Evolutionary conservation across 208 protist genomes (phyloP).

Genomic region (Crithidia thermophila): DNA sequence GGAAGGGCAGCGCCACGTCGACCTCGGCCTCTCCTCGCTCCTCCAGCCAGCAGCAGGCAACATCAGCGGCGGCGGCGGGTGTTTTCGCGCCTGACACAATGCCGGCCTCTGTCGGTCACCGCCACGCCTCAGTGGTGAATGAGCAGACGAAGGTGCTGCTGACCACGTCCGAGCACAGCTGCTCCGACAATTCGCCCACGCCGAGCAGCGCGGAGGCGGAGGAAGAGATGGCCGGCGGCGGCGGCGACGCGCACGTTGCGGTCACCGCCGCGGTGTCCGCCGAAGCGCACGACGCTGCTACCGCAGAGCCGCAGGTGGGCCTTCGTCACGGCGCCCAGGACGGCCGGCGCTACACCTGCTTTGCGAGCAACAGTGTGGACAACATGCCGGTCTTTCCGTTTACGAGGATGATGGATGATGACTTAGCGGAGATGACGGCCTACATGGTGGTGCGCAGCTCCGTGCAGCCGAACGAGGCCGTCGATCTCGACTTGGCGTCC

Average conservation of each 20-base stretch:
- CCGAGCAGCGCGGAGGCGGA: slow-evolving; percentile 30
- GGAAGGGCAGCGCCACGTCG: not conserved
- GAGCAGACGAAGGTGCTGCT: slow-evolving; percentile 14
- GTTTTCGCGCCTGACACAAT: too few relatives aligned
- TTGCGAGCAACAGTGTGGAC: slow-evolving; percentile 44
- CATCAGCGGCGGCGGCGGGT: not conserved
- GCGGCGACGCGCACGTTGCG: too few relatives aligned
- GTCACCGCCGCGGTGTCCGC: not conserved
- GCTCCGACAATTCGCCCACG: slow-evolving; percentile 32
- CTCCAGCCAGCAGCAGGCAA: not conserved
- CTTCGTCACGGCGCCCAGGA: slow-evolving; percentile 16
- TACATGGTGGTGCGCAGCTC: slow-evolving; percentile 50
- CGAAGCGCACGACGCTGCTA: not conserved
- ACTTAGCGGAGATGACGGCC: slow-evolving; percentile 36
- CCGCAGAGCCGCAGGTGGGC: slow-evolving; percentile 6
- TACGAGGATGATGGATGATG: slow-evolving; percentile 25
- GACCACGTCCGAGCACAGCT: slow-evolving; percentile 30
- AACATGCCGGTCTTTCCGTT: slow-evolving; percentile 49
- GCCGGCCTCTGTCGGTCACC: not conserved
- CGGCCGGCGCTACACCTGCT: slow-evolving; percentile 36
- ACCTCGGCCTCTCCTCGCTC: not conserved
- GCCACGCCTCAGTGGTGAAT: not conserved
- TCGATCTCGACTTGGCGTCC: slow-evolving; percentile 29
- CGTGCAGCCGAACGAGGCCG: slow-evolving; percentile 34
- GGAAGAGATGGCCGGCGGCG: slow-evolving; percentile 15